A percentile compares a stretch with the other conserved stretches of the same genome.
Conservation (phyloP, 2,329 filamentous ascomycete genomes). For the Colletotrichum viniferum region DNA sequence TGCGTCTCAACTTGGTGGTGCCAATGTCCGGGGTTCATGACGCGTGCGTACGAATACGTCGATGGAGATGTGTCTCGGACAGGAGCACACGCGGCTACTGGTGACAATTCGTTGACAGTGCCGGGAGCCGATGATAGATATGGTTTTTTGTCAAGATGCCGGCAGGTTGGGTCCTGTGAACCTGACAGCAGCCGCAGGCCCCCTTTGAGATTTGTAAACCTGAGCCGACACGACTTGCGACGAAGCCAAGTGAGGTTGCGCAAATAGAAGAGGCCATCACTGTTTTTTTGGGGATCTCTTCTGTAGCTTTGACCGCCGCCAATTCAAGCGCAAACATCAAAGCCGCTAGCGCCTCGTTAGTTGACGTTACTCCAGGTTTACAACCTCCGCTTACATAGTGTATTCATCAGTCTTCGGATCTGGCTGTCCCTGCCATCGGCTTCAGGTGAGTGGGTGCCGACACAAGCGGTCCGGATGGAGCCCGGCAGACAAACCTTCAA, state of each 20-base stretch:
- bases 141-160: background rate
- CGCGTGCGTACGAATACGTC: background rate
- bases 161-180: background rate
- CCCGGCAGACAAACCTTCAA: background rate
- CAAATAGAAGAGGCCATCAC: background rate
- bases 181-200: background rate
- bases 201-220: background rate
- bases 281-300: background rate
- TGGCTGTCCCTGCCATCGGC: background rate
- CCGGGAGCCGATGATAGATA: background rate
- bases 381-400: too few relatives aligned
- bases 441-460: background rate
- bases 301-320: background rate
- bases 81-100: background rate
- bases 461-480: background rate
- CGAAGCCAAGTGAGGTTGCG: background rate
- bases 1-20: background rate
- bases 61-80: background rate
- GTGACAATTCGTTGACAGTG: background rate
- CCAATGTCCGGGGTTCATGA: background rate
- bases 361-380: background rate
- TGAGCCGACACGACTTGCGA: background rate
- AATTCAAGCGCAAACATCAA: background rate
- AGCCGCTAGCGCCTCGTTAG: background rate
- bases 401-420: background rate